Conservation (phyloP, 257 asterid genomes). For the Buddleja alternifolia region DNA sequence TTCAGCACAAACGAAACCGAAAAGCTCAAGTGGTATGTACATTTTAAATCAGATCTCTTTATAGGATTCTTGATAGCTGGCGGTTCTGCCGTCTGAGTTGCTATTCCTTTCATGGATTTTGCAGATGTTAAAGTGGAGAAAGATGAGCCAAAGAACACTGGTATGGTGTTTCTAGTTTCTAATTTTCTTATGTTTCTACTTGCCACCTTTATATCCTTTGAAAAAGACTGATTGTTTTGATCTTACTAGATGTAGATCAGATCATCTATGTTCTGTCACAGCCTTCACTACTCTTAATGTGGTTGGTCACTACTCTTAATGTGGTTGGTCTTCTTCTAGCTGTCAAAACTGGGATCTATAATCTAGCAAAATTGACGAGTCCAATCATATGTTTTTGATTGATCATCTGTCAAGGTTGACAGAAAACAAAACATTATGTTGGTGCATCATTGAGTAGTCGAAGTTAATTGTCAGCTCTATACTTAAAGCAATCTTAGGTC, state of each 20-base stretch:
- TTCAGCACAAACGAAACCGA: slow-evolving; percentile 72
- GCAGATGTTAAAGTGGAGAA: slow-evolving; percentile 69
- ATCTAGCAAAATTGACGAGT: neutral
- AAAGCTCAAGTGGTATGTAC: slow-evolving; percentile 74
- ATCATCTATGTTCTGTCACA: slow-evolving; percentile 6
- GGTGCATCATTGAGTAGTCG: slow-evolving; percentile 13
- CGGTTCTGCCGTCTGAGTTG: slow-evolving; percentile 25
- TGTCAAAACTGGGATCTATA: slow-evolving; percentile 9
- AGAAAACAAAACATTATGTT: slow-evolving; percentile 8
- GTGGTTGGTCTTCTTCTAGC: slow-evolving; percentile 6
- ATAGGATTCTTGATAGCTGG: slow-evolving; percentile 9
- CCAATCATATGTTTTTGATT: slow-evolving; percentile 18
- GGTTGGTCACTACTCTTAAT: slow-evolving; percentile 4
- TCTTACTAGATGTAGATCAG: neutral
- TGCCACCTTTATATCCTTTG: slow-evolving; percentile 23
- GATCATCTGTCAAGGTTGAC: slow-evolving; percentile 8
- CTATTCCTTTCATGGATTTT: slow-evolving; percentile 32
- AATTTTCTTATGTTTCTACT: slow-evolving; percentile 10
- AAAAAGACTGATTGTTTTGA: neutral
- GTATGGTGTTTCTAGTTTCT: slow-evolving; percentile 41
- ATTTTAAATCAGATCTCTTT: slow-evolving; percentile 19
- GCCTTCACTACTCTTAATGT: neutral
- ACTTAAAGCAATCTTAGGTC: neutral
- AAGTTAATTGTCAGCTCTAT: neutral
- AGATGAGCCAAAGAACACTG: slow-evolving; percentile 57